phyloP scores from a whole-genome alignment of 2,329 filamentous ascomycete species.

The Xylariaceae sp. region DNA sequence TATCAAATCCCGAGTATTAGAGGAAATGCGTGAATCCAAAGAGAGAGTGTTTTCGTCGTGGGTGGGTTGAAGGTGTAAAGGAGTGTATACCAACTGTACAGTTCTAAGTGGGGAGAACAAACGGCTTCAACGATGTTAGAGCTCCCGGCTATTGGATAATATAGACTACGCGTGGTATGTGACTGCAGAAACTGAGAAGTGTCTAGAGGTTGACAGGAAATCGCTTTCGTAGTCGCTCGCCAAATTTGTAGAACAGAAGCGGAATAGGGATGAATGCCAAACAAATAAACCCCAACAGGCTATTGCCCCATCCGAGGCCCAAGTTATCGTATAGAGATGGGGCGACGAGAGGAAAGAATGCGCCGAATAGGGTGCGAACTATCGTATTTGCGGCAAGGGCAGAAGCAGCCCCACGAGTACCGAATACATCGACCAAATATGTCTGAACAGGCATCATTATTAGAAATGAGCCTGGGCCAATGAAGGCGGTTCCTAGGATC shows the following conservation, averaged over 20 bases:
- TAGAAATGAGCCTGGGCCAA: constrained; percentile 41
- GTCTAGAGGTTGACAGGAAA: no score
- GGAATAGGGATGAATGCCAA: constrained; percentile 25
- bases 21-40: no score
- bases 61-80: no score
- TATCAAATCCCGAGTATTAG: no score
- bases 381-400: constrained; percentile 62
- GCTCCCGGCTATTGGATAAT: no score
- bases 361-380: constrained; percentile 53
- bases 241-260: constrained; percentile 7
- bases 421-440: constrained; percentile 61
- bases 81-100: no score
- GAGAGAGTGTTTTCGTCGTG: no score
- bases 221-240: no score
- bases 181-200: no score
- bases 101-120: no score
- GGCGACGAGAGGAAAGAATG: constrained; percentile 57
- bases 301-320: constrained; percentile 62
- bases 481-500: constrained; percentile 47
- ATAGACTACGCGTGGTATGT: no score
- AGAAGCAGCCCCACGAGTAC: constrained; percentile 55
- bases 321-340: constrained; percentile 53
- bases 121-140: no score
- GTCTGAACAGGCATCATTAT: constrained; percentile 30
- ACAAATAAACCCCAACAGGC: constrained; percentile 56